A percentile compares a stretch with the other conserved stretches of the same genome.
phyloP scores from a whole-genome alignment of 1,139 yeast genomes.

The Blastobotrys persicus region DNA sequence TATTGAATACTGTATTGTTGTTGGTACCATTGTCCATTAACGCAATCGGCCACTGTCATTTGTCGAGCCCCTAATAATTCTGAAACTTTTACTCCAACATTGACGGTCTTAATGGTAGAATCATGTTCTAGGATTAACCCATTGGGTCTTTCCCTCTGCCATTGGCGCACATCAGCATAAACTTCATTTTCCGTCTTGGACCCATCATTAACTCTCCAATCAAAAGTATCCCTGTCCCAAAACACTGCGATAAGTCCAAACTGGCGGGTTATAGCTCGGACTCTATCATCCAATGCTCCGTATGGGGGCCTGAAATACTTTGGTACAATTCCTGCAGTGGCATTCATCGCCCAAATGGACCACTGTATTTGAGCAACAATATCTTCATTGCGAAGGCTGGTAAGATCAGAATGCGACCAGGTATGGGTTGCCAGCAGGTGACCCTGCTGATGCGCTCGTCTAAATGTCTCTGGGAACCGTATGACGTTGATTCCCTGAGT shows the following conservation, averaged over 20 bases:
- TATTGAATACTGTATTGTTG: conserved; percentile 18
- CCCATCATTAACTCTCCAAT: conserved; percentile 65
- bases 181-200: conserved; percentile 51
- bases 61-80: conserved; percentile 55
- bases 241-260: conserved; percentile 85
- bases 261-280: conserved; percentile 72
- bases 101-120: conserved; percentile 62
- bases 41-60: conserved; percentile 82
- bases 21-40: conserved; percentile 50
- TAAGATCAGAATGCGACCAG: conserved; percentile 88
- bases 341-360: conserved; percentile 98
- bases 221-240: conserved; percentile 91
- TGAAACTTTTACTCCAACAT: conserved; percentile 59
- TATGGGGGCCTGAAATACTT: conserved; percentile 96
- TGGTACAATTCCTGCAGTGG: conserved; percentile 85
- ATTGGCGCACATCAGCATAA: conserved; percentile 50
- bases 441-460: conserved; percentile 54
- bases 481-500: conserved; percentile 81
- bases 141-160: conserved; percentile 44
- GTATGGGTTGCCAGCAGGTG: conserved; percentile 88
- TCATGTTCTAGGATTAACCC: conserved; percentile 89
- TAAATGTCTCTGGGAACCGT: conserved; percentile 69
- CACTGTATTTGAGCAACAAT: conserved; percentile 88
- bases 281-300: conserved; percentile 88
- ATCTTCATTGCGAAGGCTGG: conserved; percentile 70